Percentiles rank a stretch among this genome's conserved stretches.
phyloP scores from a whole-genome alignment of 2,329 filamentous ascomycete genomes.

The Gaeumannomyces tritici region DNA sequence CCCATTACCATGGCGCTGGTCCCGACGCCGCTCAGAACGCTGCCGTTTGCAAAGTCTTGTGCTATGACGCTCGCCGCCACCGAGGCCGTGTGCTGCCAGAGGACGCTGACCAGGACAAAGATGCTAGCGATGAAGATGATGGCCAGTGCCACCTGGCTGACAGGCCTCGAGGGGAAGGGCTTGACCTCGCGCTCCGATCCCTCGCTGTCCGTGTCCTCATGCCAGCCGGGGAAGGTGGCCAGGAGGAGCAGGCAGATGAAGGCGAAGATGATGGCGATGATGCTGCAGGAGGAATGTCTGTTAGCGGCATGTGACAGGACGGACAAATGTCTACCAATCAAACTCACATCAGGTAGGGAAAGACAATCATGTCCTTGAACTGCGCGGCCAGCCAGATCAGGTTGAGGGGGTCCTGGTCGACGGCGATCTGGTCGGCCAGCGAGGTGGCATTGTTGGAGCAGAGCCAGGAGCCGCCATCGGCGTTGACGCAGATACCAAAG shows the following conservation, averaged over 20 bases:
- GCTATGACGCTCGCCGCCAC: constrained; percentile 91
- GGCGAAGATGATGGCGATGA: constrained; percentile 94
- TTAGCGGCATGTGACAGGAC: constrained; percentile 6
- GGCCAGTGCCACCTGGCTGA: constrained; percentile 85
- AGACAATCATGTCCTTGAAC: constrained; percentile 98
- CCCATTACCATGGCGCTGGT: constrained; percentile 93
- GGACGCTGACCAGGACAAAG: constrained; percentile 62
- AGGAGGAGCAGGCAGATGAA: constrained; percentile 93
- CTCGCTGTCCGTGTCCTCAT: constrained; percentile 74
- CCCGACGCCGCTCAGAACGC: constrained; percentile 79
- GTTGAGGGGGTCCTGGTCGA: constrained; percentile 93
- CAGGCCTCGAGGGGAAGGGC: constrained; percentile 83
- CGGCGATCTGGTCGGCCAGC: constrained; percentile 76
- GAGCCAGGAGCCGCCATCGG: constrained; percentile 81
- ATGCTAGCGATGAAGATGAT: constrained; percentile 76
- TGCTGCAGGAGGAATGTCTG: constrained; percentile 38
- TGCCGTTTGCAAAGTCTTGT: constrained; percentile 85
- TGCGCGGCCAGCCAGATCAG: constrained; percentile 94
- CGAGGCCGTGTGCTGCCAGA: constrained; percentile 93
- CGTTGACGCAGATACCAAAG: constrained; percentile 94
- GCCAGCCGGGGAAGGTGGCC: constrained; percentile 95
- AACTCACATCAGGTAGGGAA: constrained; percentile 86
- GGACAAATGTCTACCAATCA: not conserved
- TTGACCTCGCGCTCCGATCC: constrained; percentile 87
- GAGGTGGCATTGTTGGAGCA: constrained; percentile 97